A percentile compares a stretch with the other conserved stretches of the same genome.
These are phyloP conservation scores for Picochlorum sp. DNA, from an alignment of 139 green algal genomes.

Conservation along the genomic window DNA sequence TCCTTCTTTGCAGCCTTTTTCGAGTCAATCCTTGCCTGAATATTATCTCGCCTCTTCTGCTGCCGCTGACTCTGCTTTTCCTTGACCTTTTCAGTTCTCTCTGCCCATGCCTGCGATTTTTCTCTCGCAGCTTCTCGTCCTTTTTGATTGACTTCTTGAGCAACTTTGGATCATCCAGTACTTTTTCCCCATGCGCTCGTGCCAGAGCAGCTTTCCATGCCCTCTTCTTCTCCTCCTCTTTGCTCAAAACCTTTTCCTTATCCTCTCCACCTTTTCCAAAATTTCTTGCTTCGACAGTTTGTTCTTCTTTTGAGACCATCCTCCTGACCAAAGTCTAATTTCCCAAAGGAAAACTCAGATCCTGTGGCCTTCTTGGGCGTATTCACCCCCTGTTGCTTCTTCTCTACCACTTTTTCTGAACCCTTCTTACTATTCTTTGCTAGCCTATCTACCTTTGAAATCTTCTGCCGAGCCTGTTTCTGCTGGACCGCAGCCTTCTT, in stretches of 20 bases:
- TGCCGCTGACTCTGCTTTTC: slow-evolving; percentile 52
- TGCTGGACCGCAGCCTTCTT: slow-evolving; percentile 12
- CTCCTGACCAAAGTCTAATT: slow-evolving; percentile 26
- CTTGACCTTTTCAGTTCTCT: slow-evolving; percentile 43
- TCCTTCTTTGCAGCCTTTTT: slow-evolving; percentile 66
- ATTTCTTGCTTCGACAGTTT: slow-evolving; percentile 50
- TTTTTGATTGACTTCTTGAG: slow-evolving; percentile 60
- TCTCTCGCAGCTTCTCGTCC: slow-evolving; percentile 59
- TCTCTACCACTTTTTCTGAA: neutral
- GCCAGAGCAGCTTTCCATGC: slow-evolving; percentile 58
- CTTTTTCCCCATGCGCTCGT: slow-evolving; percentile 62
- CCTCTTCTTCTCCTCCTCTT: slow-evolving; percentile 31
- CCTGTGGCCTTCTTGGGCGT: neutral
- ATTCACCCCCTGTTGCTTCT: neutral
- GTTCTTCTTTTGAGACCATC: slow-evolving; percentile 10
- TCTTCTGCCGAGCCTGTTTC: neutral
- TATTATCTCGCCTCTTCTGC: slow-evolving; percentile 61
- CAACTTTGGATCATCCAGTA: slow-evolving; percentile 83
- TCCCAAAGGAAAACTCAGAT: slow-evolving; percentile 20
- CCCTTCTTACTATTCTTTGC: slow-evolving; percentile 4
- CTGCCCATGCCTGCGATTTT: slow-evolving; percentile 59
- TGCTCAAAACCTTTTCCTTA: slow-evolving; percentile 19
- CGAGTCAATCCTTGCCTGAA: slow-evolving; percentile 39
- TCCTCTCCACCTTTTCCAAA: slow-evolving; percentile 42
- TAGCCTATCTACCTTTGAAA: slow-evolving; percentile 17